These are phyloP conservation scores for Musa itinerans DNA, from an alignment of 176 grass and related monocot genomes.

Conservation along the genomic window DNA sequence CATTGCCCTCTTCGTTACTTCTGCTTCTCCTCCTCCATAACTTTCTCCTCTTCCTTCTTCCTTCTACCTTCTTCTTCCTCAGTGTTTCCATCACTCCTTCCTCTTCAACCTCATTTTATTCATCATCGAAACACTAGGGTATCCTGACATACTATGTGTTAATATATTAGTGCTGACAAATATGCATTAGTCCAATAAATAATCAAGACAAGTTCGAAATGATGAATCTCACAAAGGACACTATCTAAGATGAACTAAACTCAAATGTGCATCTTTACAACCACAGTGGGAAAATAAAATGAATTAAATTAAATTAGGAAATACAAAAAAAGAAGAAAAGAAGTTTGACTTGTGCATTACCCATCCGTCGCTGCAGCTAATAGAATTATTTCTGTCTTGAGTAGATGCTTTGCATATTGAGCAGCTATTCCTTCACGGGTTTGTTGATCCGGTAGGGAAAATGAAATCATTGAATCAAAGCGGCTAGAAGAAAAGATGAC, in stretches of 20 bases:
- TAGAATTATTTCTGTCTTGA: constrained; percentile 49
- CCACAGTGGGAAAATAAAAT: background rate
- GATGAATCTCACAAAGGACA: too few species aligned
- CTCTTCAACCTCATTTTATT: too few species aligned
- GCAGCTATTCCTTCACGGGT: constrained; percentile 65
- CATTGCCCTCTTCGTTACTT: too few species aligned
- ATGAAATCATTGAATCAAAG: constrained; percentile 90
- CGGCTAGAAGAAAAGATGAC: constrained; percentile 53
- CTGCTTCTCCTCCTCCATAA: too few species aligned
- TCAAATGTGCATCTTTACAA: background rate
- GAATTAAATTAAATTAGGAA: background rate
- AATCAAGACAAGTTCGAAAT: too few species aligned
- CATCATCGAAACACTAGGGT: too few species aligned
- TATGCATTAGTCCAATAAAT: too few species aligned
- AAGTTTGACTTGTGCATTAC: constrained; percentile 36
- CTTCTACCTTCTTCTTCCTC: too few species aligned
- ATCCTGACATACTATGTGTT: too few species aligned
- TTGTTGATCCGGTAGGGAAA: constrained; percentile 65
- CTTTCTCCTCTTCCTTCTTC: too few species aligned
- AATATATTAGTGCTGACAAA: too few species aligned
- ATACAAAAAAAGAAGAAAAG: background rate
- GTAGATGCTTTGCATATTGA: constrained; percentile 89
- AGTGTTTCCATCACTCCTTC: too few species aligned
- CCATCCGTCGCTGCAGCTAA: constrained; percentile 68
- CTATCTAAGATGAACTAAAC: background rate